Conservation (phyloP, 208 protist genomes). For the Entamoeba invadens region DNA sequence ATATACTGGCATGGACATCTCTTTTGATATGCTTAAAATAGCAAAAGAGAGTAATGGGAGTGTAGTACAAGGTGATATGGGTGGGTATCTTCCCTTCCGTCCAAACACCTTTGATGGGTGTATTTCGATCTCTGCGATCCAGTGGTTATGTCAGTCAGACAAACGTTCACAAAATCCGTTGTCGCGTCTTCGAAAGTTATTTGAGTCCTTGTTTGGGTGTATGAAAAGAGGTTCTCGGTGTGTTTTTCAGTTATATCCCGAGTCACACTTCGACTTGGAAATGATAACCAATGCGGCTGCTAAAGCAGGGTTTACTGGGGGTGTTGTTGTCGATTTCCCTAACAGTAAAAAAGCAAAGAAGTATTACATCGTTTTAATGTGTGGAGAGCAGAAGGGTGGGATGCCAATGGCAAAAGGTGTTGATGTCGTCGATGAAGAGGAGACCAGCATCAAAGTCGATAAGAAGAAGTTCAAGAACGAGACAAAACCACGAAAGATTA, state of each 20-base stretch:
- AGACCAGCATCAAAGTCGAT: not conserved
- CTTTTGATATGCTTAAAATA: constrained; percentile 63
- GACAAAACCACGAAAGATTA: constrained; percentile 24
- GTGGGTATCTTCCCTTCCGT: constrained; percentile 72
- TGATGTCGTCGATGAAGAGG: not conserved
- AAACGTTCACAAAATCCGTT: constrained; percentile 66
- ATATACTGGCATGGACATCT: constrained; percentile 89
- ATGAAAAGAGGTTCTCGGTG: constrained; percentile 66
- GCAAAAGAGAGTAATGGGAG: constrained; percentile 1
- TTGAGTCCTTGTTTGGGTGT: constrained; percentile 78
- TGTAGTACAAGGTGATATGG: constrained; percentile 43
- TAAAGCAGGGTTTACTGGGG: constrained; percentile 82
- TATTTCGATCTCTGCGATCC: constrained; percentile 83
- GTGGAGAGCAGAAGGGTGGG: not conserved
- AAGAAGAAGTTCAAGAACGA: not conserved
- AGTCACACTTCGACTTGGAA: constrained; percentile 71
- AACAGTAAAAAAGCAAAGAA: constrained; percentile 82
- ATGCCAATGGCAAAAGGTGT: not conserved
- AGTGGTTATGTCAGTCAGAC: constrained; percentile 95
- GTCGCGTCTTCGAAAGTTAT: constrained; percentile 72
- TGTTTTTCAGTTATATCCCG: constrained; percentile 89
- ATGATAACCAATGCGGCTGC: constrained; percentile 81
- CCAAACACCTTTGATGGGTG: constrained; percentile 85
- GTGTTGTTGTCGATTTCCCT: constrained; percentile 71
- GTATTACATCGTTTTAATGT: constrained; percentile 57